phyloP scores from a whole-genome alignment of 176 grass and related monocot genomes.

The Triticum dicoccoides region DNA sequence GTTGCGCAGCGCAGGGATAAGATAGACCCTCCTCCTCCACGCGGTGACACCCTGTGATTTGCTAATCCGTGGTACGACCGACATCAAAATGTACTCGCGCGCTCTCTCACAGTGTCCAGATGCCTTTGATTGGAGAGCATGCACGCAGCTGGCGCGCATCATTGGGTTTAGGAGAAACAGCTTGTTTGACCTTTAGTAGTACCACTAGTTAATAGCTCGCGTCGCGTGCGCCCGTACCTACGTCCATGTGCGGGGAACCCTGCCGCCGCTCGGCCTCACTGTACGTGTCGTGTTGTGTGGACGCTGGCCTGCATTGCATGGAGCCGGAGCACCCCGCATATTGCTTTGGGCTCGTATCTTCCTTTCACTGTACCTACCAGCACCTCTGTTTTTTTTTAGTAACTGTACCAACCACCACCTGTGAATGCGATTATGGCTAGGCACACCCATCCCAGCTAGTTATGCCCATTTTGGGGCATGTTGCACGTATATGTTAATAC shows the following conservation, averaged over 20 bases:
- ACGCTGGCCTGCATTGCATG: not conserved
- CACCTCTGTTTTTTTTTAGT: too few relatives aligned
- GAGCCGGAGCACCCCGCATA: not conserved
- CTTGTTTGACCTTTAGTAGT: not conserved
- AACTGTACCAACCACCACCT: too few relatives aligned
- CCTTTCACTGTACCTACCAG: too few relatives aligned
- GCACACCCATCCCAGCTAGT: too few relatives aligned
- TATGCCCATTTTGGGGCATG: too few relatives aligned
- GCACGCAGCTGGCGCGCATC: too few relatives aligned
- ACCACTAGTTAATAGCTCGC: too few relatives aligned
- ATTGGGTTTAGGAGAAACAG: not conserved
- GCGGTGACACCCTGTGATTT: slow-evolving; percentile 24
- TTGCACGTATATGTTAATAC: too few relatives aligned
- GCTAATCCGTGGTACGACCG: not conserved
- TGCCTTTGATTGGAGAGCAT: not conserved
- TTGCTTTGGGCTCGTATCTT: too few relatives aligned
- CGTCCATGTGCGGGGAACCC: not conserved
- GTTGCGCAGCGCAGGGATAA: not conserved
- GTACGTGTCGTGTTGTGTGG: not conserved
- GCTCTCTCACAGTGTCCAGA: not conserved
- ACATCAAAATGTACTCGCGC: not conserved
- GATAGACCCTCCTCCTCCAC: not conserved
- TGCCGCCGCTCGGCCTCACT: not conserved
- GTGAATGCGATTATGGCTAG: too few relatives aligned
- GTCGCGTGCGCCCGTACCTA: not conserved